phyloP scores from a whole-genome alignment of 2,329 filamentous ascomycete species.

The Colletotrichum destructivum region DNA sequence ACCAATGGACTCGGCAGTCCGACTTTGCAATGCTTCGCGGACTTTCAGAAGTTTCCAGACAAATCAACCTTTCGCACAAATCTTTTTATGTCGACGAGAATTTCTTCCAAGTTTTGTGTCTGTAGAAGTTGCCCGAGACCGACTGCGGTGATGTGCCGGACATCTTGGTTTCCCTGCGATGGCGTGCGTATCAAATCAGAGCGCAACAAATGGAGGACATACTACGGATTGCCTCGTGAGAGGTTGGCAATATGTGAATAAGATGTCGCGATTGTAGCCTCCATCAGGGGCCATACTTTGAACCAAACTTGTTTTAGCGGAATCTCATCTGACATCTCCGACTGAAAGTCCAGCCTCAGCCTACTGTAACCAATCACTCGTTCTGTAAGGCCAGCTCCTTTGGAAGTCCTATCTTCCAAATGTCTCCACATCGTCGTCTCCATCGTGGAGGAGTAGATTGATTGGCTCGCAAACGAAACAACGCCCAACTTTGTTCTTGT shows the following conservation, averaged over 20 bases:
- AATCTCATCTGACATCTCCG: slow-evolving; percentile 15
- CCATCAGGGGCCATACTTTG: background rate
- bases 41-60: too few relatives aligned
- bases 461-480: slow-evolving; percentile 20
- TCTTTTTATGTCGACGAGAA: background rate
- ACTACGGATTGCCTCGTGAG: background rate
- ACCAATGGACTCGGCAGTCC: background rate
- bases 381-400: too few relatives aligned
- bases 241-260: background rate
- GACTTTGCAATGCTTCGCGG: too few relatives aligned
- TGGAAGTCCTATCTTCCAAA: too few relatives aligned
- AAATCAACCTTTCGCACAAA: background rate
- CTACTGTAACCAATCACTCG: background rate
- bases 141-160: background rate
- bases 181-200: background rate
- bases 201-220: too few relatives aligned
- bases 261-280: background rate
- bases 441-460: too few relatives aligned
- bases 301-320: slow-evolving; percentile 12
- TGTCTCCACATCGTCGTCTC: too few relatives aligned
- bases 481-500: slow-evolving; percentile 18
- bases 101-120: background rate
- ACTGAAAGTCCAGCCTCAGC: background rate
- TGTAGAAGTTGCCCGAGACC: too few relatives aligned
- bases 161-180: background rate